phyloP scores from a whole-genome alignment of 192 early-diverging fungal genomes.

The Dimargaris cristalligena region DNA sequence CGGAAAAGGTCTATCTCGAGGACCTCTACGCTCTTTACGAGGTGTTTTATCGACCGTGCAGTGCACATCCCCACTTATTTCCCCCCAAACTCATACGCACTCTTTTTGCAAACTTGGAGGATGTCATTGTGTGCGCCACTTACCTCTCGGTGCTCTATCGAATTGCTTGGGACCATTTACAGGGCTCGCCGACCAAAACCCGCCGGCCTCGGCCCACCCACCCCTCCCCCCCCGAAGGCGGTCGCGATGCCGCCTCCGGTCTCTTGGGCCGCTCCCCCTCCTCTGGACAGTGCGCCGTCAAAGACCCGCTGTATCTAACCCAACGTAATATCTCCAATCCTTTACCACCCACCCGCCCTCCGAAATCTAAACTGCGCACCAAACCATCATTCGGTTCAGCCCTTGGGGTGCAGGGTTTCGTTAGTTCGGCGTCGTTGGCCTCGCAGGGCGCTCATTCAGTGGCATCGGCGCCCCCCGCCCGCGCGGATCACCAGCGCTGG shows the following conservation, averaged over 20 bases:
- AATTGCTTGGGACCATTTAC: constrained; percentile 31
- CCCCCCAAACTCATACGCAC: constrained; percentile 42
- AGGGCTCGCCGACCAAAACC: too few relatives aligned
- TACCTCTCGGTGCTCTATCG: constrained; percentile 48
- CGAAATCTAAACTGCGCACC: constrained; percentile 13
- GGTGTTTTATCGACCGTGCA: constrained; percentile 44
- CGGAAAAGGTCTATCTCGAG: constrained; percentile 51
- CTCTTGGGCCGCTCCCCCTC: too few relatives aligned
- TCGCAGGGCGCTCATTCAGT: neutral
- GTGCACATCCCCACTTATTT: constrained; percentile 24
- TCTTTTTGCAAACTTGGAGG: constrained; percentile 65
- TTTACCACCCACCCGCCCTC: constrained; percentile 16
- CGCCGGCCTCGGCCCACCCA: too few relatives aligned
- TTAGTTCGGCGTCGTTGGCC: neutral
- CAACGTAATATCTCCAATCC: constrained; percentile 19
- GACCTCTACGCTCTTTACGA: constrained; percentile 62
- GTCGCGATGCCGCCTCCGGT: too few relatives aligned
- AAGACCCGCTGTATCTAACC: too few relatives aligned
- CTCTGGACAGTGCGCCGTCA: too few relatives aligned
- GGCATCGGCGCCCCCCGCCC: neutral
- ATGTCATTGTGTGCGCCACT: constrained; percentile 46
- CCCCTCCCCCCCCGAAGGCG: too few relatives aligned
- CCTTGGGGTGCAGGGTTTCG: neutral
- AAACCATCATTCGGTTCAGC: neutral
- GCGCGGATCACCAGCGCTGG: constrained; percentile 10